Evolutionary conservation across 1,284 basidiomycete species (phyloP).

Genomic region (Tylopilus orsonianus): DNA sequence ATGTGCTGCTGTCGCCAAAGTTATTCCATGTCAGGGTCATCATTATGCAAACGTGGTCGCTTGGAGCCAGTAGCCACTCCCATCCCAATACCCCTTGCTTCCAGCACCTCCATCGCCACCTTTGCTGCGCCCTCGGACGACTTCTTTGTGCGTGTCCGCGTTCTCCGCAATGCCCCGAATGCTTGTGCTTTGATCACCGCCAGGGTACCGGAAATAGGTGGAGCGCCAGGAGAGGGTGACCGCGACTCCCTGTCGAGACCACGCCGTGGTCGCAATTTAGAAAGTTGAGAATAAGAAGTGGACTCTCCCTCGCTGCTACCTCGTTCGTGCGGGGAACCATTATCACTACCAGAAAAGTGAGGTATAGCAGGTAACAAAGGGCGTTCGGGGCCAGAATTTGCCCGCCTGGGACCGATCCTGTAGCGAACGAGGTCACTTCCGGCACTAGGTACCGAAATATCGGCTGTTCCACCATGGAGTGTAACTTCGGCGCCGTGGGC

Average conservation of each 20-base stretch:
- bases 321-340: constrained; percentile 50
- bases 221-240: constrained; percentile 67
- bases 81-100: constrained; percentile 71
- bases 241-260: constrained; percentile 52
- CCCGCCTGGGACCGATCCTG: constrained; percentile 49
- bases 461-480: constrained; percentile 68
- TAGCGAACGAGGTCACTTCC: constrained; percentile 58
- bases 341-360: constrained; percentile 52
- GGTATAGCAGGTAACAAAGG: constrained; percentile 49
- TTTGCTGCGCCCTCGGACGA: constrained; percentile 70
- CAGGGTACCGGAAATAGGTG: constrained; percentile 72
- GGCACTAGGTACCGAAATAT: constrained; percentile 57
- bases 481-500: constrained; percentile 57
- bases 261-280: constrained; percentile 44
- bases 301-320: constrained; percentile 58
- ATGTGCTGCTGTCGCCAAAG: constrained; percentile 18
- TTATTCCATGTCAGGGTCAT: constrained; percentile 48
- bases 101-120: constrained; percentile 74
- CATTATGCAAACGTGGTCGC: constrained; percentile 58
- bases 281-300: constrained; percentile 41
- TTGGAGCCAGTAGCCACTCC: constrained; percentile 51
- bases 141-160: constrained; percentile 69
- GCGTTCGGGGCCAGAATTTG: constrained; percentile 51
- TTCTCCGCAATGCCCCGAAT: constrained; percentile 77
- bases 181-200: constrained; percentile 86